Base-by-base conservation (phyloP, 371 early-diverging fungal species). In the Vavraia culicis region DNA sequence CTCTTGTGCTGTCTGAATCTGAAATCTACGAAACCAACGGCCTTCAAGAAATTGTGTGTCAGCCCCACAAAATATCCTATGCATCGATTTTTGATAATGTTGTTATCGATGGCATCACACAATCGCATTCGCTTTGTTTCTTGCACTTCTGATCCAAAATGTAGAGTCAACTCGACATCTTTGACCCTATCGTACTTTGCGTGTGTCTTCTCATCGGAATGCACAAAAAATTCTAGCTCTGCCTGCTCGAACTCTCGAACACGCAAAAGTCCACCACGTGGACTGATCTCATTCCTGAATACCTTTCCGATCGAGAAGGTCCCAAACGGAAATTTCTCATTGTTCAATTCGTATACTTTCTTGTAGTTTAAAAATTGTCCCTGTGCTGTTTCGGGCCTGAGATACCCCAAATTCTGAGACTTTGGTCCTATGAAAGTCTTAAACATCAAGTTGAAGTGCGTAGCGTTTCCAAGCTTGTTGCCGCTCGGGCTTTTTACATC, bases 371-470 rank as follows among this genome's bases (percentile, higher is more conserved):
- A 67, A 73, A 98, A 98, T 72, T 94, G 95, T 58, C 93, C 90
- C 74, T 98, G 99, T 34, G 99, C 96, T 13, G 96, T 94, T 73
- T 98, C 99, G 47, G 99, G 99, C 47, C 99, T 78, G 58, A 98
- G 74, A 73, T 76, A 95, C 59, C 78, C 75, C 50, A 51, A 52
- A 20, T 55, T 46, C 18, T 85, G 78, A 52, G 88, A 88, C 37
- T 90, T 88, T 51, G 93, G 91, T 47, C 98, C 98, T 69, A 96
- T 90, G 67, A 74, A 77, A 40, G 85, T 88, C 45, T 80, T 82
- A 64, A 96, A 98, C 93, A 98, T 95, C 52, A 98, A 76, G 76
- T 98, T 98, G 77, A 98, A 98, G 56, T 80, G 79, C 38, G 76
- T 79, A 35, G 80, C 78, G 67, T 86, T 85, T 58, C 80, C 81